Conservation (phyloP, 139 green algal species). For the Mesostigma viride region DNA sequence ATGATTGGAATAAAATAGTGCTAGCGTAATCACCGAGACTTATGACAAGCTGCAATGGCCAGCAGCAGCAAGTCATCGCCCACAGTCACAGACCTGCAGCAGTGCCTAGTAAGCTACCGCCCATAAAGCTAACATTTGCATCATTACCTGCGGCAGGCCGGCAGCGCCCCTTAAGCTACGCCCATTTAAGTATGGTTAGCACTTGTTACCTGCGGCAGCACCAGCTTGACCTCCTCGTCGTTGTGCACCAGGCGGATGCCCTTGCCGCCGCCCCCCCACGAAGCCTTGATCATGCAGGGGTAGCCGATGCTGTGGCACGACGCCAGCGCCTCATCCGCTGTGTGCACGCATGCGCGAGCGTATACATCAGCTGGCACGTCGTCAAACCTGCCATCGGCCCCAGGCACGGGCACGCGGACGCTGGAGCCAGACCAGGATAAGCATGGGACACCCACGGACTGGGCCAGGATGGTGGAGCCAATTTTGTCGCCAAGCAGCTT, state of each 20-base stretch:
- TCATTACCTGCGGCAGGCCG: no score
- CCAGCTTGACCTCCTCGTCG: slow-evolving; percentile 50
- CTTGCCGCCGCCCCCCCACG: slow-evolving; percentile 93
- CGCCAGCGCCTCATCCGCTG: slow-evolving; percentile 25
- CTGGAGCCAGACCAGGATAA: slow-evolving; percentile 77
- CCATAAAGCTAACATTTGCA: no score
- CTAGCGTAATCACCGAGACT: no score
- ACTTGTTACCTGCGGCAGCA: slow-evolving; percentile 37
- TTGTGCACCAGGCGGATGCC: slow-evolving; percentile 76
- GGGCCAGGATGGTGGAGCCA: slow-evolving; percentile 85
- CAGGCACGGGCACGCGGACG: slow-evolving; percentile 34
- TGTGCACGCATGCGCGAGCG: slow-evolving; percentile 29
- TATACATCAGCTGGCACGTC: slow-evolving; percentile 64
- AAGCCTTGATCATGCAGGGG: slow-evolving; percentile 94
- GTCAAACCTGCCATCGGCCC: background rate
- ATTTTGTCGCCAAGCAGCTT: slow-evolving; percentile 92
- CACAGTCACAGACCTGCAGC: no score
- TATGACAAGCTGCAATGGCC: no score
- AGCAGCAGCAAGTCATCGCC: no score
- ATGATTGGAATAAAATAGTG: no score
- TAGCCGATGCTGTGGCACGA: slow-evolving; percentile 76
- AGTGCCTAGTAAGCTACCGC: no score
- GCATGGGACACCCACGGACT: slow-evolving; percentile 82
- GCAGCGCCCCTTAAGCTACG: slow-evolving; percentile 40
- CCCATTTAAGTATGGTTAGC: background rate